phyloP scores from a whole-genome alignment of 768 basidiomycete species.

The Pisolithus orientalis region DNA sequence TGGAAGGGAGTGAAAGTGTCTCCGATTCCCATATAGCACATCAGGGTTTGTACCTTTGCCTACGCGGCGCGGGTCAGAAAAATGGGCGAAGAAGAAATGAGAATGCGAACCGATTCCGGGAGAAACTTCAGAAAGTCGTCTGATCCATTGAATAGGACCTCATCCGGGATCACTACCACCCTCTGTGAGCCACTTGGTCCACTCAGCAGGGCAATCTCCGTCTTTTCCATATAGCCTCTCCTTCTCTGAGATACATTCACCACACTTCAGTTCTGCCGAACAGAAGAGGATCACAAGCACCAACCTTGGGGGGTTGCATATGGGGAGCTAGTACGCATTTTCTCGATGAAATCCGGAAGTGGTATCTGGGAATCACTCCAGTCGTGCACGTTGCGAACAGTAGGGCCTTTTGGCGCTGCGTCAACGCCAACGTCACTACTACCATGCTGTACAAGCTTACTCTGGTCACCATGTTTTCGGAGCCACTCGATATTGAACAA shows the following conservation, averaged over 20 bases:
- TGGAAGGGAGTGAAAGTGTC: slow-evolving; percentile 84
- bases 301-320: slow-evolving; percentile 37
- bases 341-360: slow-evolving; percentile 47
- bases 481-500: slow-evolving; percentile 58
- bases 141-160: slow-evolving; percentile 44
- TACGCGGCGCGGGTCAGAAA: slow-evolving; percentile 20
- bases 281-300: slow-evolving; percentile 1
- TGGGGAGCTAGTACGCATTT: slow-evolving; percentile 29
- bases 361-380: slow-evolving; percentile 48
- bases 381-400: slow-evolving; percentile 57
- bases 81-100: not conserved
- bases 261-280: not conserved
- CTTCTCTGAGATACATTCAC: slow-evolving; percentile 33
- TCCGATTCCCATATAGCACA: slow-evolving; percentile 80
- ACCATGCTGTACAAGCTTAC: slow-evolving; percentile 8
- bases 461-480: slow-evolving; percentile 24
- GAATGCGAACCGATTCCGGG: slow-evolving; percentile 40
- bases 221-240: slow-evolving; percentile 77
- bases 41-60: slow-evolving; percentile 67
- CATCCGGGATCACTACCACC: slow-evolving; percentile 43
- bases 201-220: slow-evolving; percentile 56
- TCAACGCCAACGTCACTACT: slow-evolving; percentile 4
- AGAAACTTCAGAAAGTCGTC: slow-evolving; percentile 56
- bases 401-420: slow-evolving; percentile 38
- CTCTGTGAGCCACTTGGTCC: slow-evolving; percentile 55